Evolutionary conservation across 352 stramenopile species (phyloP).

Genomic region (Phytophthora tubulina): DNA sequence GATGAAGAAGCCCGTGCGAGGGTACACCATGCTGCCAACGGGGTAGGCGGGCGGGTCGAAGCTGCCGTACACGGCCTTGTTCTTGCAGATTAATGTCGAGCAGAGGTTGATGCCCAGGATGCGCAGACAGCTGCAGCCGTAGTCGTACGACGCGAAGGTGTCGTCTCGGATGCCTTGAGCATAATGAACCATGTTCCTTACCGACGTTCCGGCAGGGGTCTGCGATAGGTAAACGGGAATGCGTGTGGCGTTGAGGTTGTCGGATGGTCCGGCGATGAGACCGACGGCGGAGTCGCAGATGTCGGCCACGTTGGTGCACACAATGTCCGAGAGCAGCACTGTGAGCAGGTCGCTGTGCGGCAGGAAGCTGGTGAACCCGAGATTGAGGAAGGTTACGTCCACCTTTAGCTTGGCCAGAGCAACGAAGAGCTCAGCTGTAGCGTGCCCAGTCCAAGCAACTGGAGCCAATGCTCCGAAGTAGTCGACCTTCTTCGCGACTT

Average conservation of each 20-base stretch:
- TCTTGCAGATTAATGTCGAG: conserved; percentile 54
- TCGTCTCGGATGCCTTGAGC: conserved; percentile 63
- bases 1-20: conserved; percentile 51
- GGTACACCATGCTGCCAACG: conserved; percentile 37
- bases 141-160: conserved; percentile 64
- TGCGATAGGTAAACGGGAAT: conserved; percentile 70
- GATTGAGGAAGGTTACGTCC: conserved; percentile 36
- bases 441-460: conserved; percentile 50
- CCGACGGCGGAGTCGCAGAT: conserved; percentile 57
- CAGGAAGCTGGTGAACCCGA: conserved; percentile 58
- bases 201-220: conserved; percentile 61
- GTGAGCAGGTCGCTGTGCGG: conserved; percentile 38
- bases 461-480: conserved; percentile 67
- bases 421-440: conserved; percentile 45
- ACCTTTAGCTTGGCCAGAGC: conserved; percentile 52
- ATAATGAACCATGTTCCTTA: conserved; percentile 68
- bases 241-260: conserved; percentile 59
- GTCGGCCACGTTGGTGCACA: conserved; percentile 54
- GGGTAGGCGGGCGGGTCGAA: conserved; percentile 49
- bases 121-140: conserved; percentile 56
- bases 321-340: conserved; percentile 40
- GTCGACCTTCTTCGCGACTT: conserved; percentile 48
- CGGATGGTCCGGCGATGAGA: conserved; percentile 48
- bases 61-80: conserved; percentile 56
- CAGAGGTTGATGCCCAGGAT: conserved; percentile 51